These are phyloP conservation scores for Purpureocillium takamizusanense DNA, from an alignment of 2,329 filamentous ascomycete genomes.

Conservation along the genomic window DNA sequence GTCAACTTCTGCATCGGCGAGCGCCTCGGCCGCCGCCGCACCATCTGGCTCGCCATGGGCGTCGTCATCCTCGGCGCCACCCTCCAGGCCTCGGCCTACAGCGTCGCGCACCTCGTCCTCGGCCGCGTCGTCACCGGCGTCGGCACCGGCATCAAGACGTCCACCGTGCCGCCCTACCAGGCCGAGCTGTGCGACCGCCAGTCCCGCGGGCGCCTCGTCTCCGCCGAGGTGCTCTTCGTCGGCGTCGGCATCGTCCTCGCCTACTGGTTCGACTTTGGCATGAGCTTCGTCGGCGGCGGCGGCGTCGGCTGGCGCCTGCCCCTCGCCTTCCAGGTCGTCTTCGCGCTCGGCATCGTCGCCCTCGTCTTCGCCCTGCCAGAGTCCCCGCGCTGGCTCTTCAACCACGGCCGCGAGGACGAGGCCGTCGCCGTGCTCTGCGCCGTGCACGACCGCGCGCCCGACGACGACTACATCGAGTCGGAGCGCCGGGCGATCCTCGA, in stretches of 20 bases:
- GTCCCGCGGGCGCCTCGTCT: conserved; percentile 42
- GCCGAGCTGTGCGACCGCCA: conserved; percentile 22
- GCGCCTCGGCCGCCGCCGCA: conserved; percentile 30
- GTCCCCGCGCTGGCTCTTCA: conserved; percentile 30
- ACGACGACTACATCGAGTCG: conserved; percentile 21
- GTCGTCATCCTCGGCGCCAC: conserved; percentile 36
- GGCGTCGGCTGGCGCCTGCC: conserved; percentile 16
- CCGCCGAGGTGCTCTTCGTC: conserved; percentile 32
- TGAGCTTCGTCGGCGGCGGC: conserved; percentile 17
- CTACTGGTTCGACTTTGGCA: conserved; percentile 31
- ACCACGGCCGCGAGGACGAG: conserved; percentile 23
- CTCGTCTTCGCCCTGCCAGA: conserved; percentile 29
- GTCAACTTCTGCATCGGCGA: conserved; percentile 23
- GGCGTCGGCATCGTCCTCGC: conserved; percentile 27
- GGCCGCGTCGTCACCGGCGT: conserved; percentile 37
- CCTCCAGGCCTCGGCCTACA: conserved; percentile 33
- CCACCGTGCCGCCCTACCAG: conserved; percentile 33
- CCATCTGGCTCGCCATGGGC: conserved; percentile 29
- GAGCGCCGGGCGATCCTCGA: conserved; percentile 29
- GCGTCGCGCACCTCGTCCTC: conserved; percentile 33
- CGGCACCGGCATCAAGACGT: conserved; percentile 36
- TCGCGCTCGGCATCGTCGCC: conserved; percentile 20
- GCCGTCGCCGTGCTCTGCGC: conserved; percentile 25
- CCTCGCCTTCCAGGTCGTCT: conserved; percentile 21
- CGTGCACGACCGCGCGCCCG: conserved; percentile 28